Conservation (phyloP, 495 filamentous ascomycete genomes). For the Penicillium soppii region DNA sequence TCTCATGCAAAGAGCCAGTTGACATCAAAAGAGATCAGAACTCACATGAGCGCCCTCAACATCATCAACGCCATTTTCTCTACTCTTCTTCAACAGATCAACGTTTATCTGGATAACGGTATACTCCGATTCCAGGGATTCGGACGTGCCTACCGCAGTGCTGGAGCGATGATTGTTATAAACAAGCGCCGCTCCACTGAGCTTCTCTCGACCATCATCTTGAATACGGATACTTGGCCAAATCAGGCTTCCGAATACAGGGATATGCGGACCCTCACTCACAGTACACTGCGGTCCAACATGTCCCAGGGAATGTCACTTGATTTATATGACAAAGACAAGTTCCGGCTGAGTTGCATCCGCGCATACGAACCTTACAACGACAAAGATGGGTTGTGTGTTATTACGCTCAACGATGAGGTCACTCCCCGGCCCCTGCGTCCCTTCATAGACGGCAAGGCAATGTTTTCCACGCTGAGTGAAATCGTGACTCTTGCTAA, state of each 20-base stretch:
- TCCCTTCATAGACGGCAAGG: background rate
- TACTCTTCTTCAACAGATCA: background rate
- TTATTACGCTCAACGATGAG: slow-evolving; percentile 9
- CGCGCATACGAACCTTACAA: slow-evolving; percentile 8
- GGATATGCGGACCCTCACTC: background rate
- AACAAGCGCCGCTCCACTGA: slow-evolving; percentile 10
- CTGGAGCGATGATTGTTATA: background rate
- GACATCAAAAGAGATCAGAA: background rate
- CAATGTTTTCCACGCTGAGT: background rate
- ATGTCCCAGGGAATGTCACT: background rate
- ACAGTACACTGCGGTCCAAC: background rate
- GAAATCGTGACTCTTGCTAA: background rate
- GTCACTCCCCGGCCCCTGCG: background rate
- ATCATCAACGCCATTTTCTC: background rate
- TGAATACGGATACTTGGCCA: slow-evolving; percentile 11
- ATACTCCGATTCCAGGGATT: background rate
- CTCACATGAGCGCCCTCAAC: background rate
- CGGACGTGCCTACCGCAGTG: background rate
- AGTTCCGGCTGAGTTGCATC: background rate
- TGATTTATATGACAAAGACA: background rate
- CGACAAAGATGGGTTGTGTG: slow-evolving; percentile 11
- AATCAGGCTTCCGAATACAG: background rate
- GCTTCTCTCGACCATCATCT: slow-evolving; percentile 3
- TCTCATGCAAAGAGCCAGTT: background rate
- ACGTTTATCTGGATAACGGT: background rate